These are phyloP conservation scores for Aspergillus sp. DNA, from an alignment of 2,329 filamentous ascomycete genomes.

Conservation along the genomic window DNA sequence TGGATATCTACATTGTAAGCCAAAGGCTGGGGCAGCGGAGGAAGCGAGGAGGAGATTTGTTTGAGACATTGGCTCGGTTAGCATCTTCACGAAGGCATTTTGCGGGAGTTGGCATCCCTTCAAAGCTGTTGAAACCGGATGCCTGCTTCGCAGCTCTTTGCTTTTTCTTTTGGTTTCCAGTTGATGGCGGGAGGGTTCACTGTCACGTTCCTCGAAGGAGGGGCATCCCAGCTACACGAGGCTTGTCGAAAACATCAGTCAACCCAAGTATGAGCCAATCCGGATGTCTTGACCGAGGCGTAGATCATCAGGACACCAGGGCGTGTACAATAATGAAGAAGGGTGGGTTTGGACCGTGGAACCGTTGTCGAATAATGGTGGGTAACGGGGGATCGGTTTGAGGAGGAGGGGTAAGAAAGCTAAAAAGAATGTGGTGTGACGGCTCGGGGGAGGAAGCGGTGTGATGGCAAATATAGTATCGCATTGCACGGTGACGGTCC, in stretches of 20 bases:
- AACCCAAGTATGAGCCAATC: slow-evolving; percentile 17
- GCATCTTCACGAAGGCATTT: slow-evolving; percentile 1
- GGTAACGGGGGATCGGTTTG: slow-evolving; percentile 15
- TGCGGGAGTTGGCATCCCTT: background rate
- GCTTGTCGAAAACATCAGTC: slow-evolving; percentile 7
- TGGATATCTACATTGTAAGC: background rate
- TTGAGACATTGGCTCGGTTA: slow-evolving; percentile 4
- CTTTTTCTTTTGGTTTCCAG: background rate
- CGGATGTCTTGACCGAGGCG: background rate
- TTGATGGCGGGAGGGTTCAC: background rate
- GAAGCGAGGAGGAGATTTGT: slow-evolving; percentile 14
- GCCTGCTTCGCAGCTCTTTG: background rate
- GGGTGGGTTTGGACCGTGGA: slow-evolving; percentile 10
- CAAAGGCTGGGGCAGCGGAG: slow-evolving; percentile 1
- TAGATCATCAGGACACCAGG: slow-evolving; percentile 16
- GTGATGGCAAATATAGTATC: slow-evolving; percentile 25
- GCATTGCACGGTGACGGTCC: slow-evolving; percentile 17
- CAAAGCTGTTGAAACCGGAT: background rate
- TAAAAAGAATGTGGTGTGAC: slow-evolving; percentile 29
- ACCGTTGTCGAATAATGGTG: slow-evolving; percentile 8
- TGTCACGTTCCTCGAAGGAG: slow-evolving; percentile 10
- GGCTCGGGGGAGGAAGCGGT: slow-evolving; percentile 27
- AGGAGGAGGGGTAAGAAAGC: slow-evolving; percentile 20
- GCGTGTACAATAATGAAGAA: slow-evolving; percentile 5
- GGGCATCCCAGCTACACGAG: slow-evolving; percentile 10